These are phyloP conservation scores for Neocallimastix lanati DNA, from an alignment of 192 early-diverging fungal species.

Conservation along the genomic window DNA sequence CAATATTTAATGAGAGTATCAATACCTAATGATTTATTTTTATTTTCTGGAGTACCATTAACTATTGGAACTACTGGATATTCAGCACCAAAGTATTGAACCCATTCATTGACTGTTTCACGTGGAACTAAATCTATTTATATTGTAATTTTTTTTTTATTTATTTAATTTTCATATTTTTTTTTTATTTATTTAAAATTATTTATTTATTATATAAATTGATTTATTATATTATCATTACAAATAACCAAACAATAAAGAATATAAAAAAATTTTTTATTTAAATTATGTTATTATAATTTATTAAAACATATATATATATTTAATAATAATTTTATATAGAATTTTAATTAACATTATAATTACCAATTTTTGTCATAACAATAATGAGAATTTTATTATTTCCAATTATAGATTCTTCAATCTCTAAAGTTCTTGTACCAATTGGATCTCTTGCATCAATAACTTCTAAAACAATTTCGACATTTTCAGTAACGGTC, in stretches of 20 bases:
- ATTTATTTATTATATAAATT: no score
- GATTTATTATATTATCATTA: no score
- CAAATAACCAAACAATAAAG: no score
- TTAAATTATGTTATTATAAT: no score
- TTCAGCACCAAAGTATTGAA: constrained; percentile 85
- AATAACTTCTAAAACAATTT: constrained; percentile 92
- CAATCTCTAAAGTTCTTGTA: constrained; percentile 76
- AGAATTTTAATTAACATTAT: no score
- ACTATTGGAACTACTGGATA: constrained; percentile 96
- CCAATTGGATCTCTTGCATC: constrained; percentile 96
- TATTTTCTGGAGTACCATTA: constrained; percentile 73
- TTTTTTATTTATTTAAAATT: no score
- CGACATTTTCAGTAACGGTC: constrained; percentile 48
- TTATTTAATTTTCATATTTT: no score
- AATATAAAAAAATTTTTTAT: no score
- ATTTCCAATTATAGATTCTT: constrained; percentile 76
- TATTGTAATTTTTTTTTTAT: no score
- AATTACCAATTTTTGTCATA: constrained; percentile 86
- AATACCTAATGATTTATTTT: constrained; percentile 82
- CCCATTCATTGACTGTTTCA: constrained; percentile 80
- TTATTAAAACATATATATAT: no score
- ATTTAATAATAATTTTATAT: no score
- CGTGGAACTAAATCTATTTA: constrained; percentile 74
- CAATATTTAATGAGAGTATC: constrained; percentile 79
- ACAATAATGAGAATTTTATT: constrained; percentile 89